A percentile compares a stretch with the other conserved stretches of the same genome.
Conservation (phyloP, 352 stramenopile species). For the Globisporangium cederbergense region DNA sequence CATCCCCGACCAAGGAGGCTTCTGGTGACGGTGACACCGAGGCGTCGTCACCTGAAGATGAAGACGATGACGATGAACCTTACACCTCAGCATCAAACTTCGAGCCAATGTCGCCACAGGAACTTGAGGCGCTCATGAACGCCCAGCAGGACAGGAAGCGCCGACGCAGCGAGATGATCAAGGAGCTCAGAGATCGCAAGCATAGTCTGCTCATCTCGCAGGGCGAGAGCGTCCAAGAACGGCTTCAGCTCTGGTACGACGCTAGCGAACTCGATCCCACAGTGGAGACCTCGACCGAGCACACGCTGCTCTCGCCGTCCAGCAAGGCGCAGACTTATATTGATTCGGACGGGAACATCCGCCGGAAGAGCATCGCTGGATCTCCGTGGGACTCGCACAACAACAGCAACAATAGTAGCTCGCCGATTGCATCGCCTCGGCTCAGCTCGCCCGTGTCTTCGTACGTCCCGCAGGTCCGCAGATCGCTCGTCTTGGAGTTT, state of each 20-base stretch:
- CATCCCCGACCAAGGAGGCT: background rate
- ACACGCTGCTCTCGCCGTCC: constrained; percentile 26
- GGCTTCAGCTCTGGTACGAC: constrained; percentile 31
- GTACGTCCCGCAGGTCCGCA: constrained; percentile 4
- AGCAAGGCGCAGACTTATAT: constrained; percentile 27
- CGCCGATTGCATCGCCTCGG: background rate
- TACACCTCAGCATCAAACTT: background rate
- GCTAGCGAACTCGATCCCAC: constrained; percentile 23
- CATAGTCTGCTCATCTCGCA: constrained; percentile 21
- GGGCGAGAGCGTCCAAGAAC: constrained; percentile 19
- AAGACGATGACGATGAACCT: background rate
- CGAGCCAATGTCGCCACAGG: background rate
- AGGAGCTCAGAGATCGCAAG: constrained; percentile 23
- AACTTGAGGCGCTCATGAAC: constrained; percentile 1
- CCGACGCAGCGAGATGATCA: constrained; percentile 23
- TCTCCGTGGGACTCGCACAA: background rate
- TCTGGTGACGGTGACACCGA: background rate
- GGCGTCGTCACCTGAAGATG: background rate
- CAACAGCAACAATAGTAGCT: background rate
- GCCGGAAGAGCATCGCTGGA: constrained; percentile 20
- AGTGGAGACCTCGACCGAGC: constrained; percentile 25
- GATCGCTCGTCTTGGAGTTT: constrained; percentile 30
- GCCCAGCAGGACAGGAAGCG: constrained; percentile 17
- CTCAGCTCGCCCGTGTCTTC: background rate
- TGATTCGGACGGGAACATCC: constrained; percentile 33